phyloP scores from a whole-genome alignment of 148 eudicot genomes.

The Spergularia bocconei region DNA sequence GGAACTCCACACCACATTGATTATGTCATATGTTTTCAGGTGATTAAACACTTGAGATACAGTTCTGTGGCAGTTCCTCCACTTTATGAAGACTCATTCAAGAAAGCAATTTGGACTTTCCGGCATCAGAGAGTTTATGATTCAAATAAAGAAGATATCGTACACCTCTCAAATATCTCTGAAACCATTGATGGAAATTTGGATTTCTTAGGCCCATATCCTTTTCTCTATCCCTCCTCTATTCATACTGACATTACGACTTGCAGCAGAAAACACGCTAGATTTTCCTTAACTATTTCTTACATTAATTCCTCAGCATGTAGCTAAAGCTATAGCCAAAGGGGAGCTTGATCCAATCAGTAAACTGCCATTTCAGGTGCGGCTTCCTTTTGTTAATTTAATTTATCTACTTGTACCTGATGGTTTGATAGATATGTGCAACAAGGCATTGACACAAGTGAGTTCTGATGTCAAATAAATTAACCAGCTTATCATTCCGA shows the following conservation, averaged over 20 bases:
- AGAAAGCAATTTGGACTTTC: slow-evolving; percentile 84
- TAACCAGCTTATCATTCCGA: no score
- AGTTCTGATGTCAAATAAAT: not conserved
- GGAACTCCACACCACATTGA: no score
- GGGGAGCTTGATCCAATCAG: slow-evolving; percentile 90
- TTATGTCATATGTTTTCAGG: slow-evolving; percentile 38
- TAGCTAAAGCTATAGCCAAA: slow-evolving; percentile 74
- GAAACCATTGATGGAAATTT: slow-evolving; percentile 41
- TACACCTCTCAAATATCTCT: slow-evolving; percentile 54
- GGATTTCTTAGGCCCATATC: slow-evolving; percentile 99
- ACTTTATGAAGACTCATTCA: slow-evolving; percentile 81
- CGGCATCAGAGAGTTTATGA: slow-evolving; percentile 95
- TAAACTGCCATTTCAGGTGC: slow-evolving; percentile 80
- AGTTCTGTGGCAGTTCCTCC: slow-evolving; percentile 65
- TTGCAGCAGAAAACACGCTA: not conserved
- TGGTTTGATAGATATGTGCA: not conserved
- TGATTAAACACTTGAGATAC: slow-evolving; percentile 81
- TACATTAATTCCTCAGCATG: slow-evolving; percentile 60
- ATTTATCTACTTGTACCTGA: not conserved
- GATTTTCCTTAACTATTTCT: slow-evolving; percentile 54
- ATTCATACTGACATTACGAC: slow-evolving; percentile 4
- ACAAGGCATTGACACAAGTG: not conserved
- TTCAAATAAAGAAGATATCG: slow-evolving; percentile 60
- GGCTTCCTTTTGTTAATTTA: not conserved
- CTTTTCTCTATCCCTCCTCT: slow-evolving; percentile 34